Evolutionary conservation across 1,139 yeast species (phyloP), one percentile per base, ranked within the genome.

Genomic region (Candida albicans): DNA sequence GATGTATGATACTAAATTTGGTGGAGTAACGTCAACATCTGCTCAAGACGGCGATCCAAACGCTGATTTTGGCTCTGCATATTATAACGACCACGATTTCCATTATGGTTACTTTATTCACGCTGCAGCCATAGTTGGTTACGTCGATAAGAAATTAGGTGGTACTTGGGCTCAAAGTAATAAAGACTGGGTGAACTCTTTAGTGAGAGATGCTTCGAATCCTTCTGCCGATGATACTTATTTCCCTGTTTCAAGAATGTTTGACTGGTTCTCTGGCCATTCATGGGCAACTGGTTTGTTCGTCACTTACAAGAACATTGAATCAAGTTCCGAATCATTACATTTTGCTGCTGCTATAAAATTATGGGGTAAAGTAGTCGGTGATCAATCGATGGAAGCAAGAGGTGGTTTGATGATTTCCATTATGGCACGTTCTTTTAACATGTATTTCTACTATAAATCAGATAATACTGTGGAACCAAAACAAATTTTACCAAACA

Each of bases 281-380:
- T 84, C 95, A 2, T 87, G 93, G 90, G 95, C 95, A 7, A 79
- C 79, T 46, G 95, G 96, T 13, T 67, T 87, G 50, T 82, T 79
- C 56, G 78, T 75, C 31, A 68, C 81, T 52, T 85, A 82, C 31
- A 82, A 82, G 56, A 83, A 87, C 57, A 86, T 87, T 67, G 95
- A 87, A 62, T 83, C 91, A 2, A 72, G 87, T 12, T 82, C 91
- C 13, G 95, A 87, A 61, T 95, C 87, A 58, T 83, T 82, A 68
- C 86, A 87, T 65, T 84, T 84, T 57, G 80, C 87, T 12, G 87
- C 85, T 63, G 95, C 86, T 48, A 82, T 87, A 85, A 85, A 84
- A 62, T 69, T 87, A 51, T 87, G 93, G 91, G 95, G 90, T 44
- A 67, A 72, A 28, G 84, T 84, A 5, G 72, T 77, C 51, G 89